Conservation (phyloP, 805 yeast species). For the Saccharomyces kudriavzevii region DNA sequence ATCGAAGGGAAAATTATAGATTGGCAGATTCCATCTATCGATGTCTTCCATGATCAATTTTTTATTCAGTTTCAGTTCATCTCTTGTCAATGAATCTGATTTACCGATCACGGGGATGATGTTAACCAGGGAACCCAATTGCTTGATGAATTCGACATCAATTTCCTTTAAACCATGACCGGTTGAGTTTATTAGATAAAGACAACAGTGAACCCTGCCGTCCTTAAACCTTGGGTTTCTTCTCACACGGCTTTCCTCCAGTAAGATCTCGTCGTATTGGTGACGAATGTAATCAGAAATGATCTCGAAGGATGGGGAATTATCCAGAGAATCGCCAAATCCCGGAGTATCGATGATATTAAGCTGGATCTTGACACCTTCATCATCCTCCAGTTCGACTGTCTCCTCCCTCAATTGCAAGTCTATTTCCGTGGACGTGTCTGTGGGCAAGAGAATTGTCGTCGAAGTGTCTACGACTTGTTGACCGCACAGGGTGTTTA, state of each 20-base stretch:
- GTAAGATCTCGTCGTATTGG: conserved; percentile 73
- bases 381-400: conserved; percentile 80
- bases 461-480: conserved; percentile 69
- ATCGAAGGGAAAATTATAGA: conserved; percentile 65
- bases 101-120: conserved; percentile 81
- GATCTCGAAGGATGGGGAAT: conserved; percentile 56
- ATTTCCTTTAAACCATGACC: conserved; percentile 74
- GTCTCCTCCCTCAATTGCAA: conserved; percentile 66
- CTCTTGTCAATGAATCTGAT: conserved; percentile 75
- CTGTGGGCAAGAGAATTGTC: conserved; percentile 48
- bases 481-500: conserved; percentile 84
- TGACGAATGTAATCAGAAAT: conserved; percentile 73
- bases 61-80: conserved; percentile 69
- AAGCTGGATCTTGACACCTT: conserved; percentile 72
- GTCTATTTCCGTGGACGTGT: conserved; percentile 40
- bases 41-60: conserved; percentile 70
- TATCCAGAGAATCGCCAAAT: conserved; percentile 67
- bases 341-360: conserved; percentile 79
- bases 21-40: conserved; percentile 58
- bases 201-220: conserved; percentile 68
- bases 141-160: conserved; percentile 72
- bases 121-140: conserved; percentile 71
- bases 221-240: conserved; percentile 82
- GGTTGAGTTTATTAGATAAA: conserved; percentile 74
- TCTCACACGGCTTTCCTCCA: conserved; percentile 74